phyloP scores from a whole-genome alignment of 306 rosid species.

The Rubus parviflorus region DNA sequence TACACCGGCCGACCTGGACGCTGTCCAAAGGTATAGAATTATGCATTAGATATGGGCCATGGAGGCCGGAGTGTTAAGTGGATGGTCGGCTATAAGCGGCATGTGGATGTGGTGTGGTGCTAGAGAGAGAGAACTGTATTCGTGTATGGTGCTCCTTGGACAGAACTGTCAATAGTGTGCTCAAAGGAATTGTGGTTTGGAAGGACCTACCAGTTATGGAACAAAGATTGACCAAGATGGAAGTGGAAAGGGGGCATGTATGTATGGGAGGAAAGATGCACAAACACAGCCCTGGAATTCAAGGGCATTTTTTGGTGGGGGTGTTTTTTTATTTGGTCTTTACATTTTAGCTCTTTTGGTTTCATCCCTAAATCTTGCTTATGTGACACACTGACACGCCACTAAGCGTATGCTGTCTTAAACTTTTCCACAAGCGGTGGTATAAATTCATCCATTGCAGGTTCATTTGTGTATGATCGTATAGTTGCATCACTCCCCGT shows the following conservation, averaged over 20 bases:
- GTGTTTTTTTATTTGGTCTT: neutral
- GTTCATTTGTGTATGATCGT: too few relatives aligned
- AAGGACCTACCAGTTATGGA: conserved; percentile 7
- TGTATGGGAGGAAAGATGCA: neutral
- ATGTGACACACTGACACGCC: neutral
- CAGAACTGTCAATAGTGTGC: neutral
- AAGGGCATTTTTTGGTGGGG: neutral
- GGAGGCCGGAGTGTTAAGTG: conserved; percentile 4
- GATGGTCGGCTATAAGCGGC: neutral
- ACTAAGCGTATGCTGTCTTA: too few relatives aligned
- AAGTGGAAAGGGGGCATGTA: neutral
- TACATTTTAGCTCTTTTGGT: neutral
- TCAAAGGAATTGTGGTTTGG: neutral
- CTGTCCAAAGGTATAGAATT: too few relatives aligned
- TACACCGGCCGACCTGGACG: neutral
- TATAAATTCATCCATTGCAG: too few relatives aligned
- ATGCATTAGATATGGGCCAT: neutral
- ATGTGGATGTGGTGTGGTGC: neutral
- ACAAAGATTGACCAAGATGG: neutral
- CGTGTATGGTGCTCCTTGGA: neutral
- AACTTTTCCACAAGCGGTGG: too few relatives aligned
- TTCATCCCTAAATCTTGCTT: neutral
- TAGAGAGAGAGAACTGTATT: neutral
- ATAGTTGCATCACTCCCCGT: too few relatives aligned
- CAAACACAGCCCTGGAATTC: neutral